phyloP scores from a whole-genome alignment of 2,329 filamentous ascomycete species.

The Beauveria medogensis region DNA sequence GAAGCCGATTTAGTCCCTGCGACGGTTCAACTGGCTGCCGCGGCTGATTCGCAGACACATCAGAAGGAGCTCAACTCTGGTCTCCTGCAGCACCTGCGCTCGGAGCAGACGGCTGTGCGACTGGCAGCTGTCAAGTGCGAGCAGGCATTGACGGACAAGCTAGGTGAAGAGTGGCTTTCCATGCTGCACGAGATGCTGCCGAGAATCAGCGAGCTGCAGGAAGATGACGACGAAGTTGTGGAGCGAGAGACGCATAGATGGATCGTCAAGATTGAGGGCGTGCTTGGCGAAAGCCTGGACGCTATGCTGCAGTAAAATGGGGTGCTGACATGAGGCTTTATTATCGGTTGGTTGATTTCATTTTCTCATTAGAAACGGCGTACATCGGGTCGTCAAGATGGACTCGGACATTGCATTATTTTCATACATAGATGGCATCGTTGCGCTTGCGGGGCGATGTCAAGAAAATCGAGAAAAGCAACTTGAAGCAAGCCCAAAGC shows the following conservation, averaged over 20 bases:
- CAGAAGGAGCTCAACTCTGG: conserved; percentile 79
- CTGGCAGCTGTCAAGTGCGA: conserved; percentile 77
- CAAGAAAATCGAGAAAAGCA: neutral
- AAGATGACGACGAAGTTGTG: conserved; percentile 91
- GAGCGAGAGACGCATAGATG: conserved; percentile 83
- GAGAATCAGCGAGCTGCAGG: conserved; percentile 88
- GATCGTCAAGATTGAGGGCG: conserved; percentile 83
- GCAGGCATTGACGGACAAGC: conserved; percentile 65
- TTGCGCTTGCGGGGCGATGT: neutral
- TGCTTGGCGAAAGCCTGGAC: conserved; percentile 84
- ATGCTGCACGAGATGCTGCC: conserved; percentile 93
- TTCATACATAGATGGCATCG: neutral
- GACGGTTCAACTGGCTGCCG: conserved; percentile 69
- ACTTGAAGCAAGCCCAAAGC: neutral
- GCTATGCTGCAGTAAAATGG: conserved; percentile 74
- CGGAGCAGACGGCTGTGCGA: conserved; percentile 62
- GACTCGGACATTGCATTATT: neutral
- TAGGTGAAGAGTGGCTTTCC: conserved; percentile 90
- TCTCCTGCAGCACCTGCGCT: conserved; percentile 71
- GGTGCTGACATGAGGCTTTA: neutral
- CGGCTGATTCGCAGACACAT: conserved; percentile 78
- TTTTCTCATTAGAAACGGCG: conserved; percentile 19
- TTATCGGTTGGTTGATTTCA: neutral
- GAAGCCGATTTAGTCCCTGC: conserved; percentile 57
- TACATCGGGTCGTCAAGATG: neutral